These are phyloP conservation scores for Ophiostoma sp. DNA, from an alignment of 2,329 filamentous ascomycete species.

Conservation along the genomic window DNA sequence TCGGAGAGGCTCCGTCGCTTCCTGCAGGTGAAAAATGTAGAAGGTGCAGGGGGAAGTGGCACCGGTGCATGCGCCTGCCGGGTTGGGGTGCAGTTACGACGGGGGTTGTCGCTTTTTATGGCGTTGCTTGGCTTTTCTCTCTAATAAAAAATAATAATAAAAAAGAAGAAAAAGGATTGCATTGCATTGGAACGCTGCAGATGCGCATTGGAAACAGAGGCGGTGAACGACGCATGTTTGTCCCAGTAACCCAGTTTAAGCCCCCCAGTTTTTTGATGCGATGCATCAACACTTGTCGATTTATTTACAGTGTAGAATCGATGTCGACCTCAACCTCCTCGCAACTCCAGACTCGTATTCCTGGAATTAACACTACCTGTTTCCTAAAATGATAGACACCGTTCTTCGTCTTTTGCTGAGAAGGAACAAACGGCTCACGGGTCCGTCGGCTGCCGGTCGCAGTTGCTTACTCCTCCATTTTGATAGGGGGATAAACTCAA, in stretches of 20 bases:
- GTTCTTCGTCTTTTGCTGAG: neutral
- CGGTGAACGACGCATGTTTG: conserved; percentile 6
- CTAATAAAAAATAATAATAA: neutral
- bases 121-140: neutral
- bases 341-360: neutral
- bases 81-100: conserved; percentile 12
- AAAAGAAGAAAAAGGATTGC: neutral
- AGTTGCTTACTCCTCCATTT: conserved; percentile 5
- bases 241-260: neutral
- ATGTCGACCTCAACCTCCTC: neutral
- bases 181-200: neutral
- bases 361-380: neutral
- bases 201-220: neutral
- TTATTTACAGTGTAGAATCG: neutral
- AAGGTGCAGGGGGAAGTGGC: neutral
- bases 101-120: conserved; percentile 6
- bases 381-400: neutral
- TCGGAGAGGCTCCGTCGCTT: neutral
- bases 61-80: conserved; percentile 1
- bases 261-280: neutral
- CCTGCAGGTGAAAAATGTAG: neutral
- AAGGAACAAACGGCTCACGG: neutral
- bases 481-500: neutral
- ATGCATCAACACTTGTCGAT: neutral
- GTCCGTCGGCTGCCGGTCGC: neutral